These are phyloP conservation scores for Rheum nobile DNA, from an alignment of 148 eudicot genomes.

Conservation along the genomic window DNA sequence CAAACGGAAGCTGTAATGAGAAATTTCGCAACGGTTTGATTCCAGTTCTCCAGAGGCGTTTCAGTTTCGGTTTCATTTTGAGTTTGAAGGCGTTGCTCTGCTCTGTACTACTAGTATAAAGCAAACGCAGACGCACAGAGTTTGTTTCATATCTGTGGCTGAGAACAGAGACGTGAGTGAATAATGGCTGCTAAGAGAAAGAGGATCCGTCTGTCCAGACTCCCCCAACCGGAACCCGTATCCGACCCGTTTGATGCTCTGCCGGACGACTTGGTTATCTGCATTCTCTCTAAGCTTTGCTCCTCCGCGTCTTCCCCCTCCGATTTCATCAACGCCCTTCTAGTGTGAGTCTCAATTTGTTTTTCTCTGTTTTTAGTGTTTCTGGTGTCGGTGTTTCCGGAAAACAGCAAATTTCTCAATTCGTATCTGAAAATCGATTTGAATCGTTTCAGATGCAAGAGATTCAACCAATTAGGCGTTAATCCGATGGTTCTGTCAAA, in stretches of 20 bases:
- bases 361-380: background rate
- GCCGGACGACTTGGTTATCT: conserved; percentile 14
- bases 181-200: background rate
- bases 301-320: conserved; percentile 12
- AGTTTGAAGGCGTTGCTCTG: background rate
- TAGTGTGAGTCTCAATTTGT: conserved; percentile 3
- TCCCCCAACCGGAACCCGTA: background rate
- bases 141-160: background rate
- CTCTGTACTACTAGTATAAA: background rate
- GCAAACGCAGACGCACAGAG: background rate
- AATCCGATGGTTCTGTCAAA: conserved; percentile 20
- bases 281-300: conserved; percentile 13
- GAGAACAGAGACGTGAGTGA: background rate
- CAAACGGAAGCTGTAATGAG: background rate
- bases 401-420: too few relatives aligned
- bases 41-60: background rate
- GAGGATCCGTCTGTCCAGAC: background rate
- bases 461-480: conserved; percentile 27
- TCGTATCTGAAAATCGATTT: background rate
- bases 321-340: conserved; percentile 10
- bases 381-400: background rate
- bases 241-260: conserved; percentile 13
- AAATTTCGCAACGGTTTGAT: conserved; percentile 1
- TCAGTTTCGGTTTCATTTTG: background rate
- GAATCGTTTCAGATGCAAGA: conserved; percentile 28